Evolutionary conservation across 148 eudicot species (phyloP), one percentile per base, ranked within the genome.

Genomic region (Simmondsia chinensis): DNA sequence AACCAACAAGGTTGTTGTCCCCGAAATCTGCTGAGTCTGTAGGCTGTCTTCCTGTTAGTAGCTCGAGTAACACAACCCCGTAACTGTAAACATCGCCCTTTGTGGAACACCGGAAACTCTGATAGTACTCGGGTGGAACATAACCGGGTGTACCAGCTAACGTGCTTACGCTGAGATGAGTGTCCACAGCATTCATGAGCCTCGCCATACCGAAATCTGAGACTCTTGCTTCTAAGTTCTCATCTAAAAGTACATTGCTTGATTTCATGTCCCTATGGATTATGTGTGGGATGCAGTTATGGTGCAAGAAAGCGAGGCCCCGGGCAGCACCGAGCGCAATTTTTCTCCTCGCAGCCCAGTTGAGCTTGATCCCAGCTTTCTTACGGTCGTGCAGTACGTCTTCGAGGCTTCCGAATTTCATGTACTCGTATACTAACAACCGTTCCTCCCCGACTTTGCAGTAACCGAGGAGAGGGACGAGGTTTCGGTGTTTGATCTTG

Each of bases 191-290:
- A 45, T 71, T 84, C 94, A 88, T 75, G 2, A 65, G 72, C 70
- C 94, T 77, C 0, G 97, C 97, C 94, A 88, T 83, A 7, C 97
- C 97, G 24, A 88, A 88, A 73, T 88, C 97, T 0, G 94, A 84
- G 0, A 88, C 97, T 25, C 87, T 46, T 0, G 94, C 94, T 50
- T 88, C 95, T 36, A 80, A 39, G 43, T 83, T 69, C 19, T 80
- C 91, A 13, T 88, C 97, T 1, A 88, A 45, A 50, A 88, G 26
- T 0, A 88, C 94, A 45, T 88, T 88, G 60, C 97, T 88, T 1
- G 97, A 84, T 40, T 88, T 88, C 91, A 88, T 88, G 51, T 88
- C 97, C 3, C 97, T 28, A 48, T 88, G 97, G 49, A 88, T 88
- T 6, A 88, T 78, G 38, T 80, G 94, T 0, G 97, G 97, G 31